Evolutionary conservation across 208 protist genomes (phyloP).

Genomic region (Crithidia thermophila): DNA sequence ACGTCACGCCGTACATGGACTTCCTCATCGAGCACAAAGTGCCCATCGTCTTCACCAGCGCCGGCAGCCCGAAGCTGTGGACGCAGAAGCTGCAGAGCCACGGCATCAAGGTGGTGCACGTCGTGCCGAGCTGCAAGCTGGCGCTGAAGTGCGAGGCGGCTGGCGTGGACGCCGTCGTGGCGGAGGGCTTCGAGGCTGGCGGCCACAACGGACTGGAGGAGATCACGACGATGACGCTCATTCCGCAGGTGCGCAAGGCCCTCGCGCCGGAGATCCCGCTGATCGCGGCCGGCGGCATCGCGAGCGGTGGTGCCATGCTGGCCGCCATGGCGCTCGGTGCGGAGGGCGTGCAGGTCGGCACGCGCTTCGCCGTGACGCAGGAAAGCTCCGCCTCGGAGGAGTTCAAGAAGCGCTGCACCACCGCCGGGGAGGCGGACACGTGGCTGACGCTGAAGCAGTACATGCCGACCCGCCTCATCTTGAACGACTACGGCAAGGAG

Average conservation of each 20-base stretch:
- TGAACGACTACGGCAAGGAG: slow-evolving; percentile 65
- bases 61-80: slow-evolving; percentile 73
- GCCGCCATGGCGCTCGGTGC: slow-evolving; percentile 77
- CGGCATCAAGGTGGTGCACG: slow-evolving; percentile 78
- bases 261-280: slow-evolving; percentile 71
- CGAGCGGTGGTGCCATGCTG: slow-evolving; percentile 54
- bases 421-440: slow-evolving; percentile 53
- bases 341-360: slow-evolving; percentile 79
- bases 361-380: slow-evolving; percentile 71
- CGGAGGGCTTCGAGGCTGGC: slow-evolving; percentile 83
- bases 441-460: slow-evolving; percentile 65
- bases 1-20: slow-evolving; percentile 50
- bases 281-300: slow-evolving; percentile 74
- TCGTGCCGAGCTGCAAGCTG: slow-evolving; percentile 79
- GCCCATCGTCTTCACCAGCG: slow-evolving; percentile 87
- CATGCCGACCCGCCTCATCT: slow-evolving; percentile 61
- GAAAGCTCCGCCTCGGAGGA: slow-evolving; percentile 54
- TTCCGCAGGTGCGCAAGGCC: slow-evolving; percentile 56
- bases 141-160: slow-evolving; percentile 72
- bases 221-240: slow-evolving; percentile 69
- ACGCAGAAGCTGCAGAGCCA: slow-evolving; percentile 71
- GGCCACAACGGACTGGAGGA: slow-evolving; percentile 73
- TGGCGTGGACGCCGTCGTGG: slow-evolving; percentile 78
- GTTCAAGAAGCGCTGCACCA: slow-evolving; percentile 56
- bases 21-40: slow-evolving; percentile 85